Percentiles rank a stretch among this genome's conserved stretches.
Evolutionary conservation across 371 early-diverging fungal species (phyloP).

Genomic region (Nematocida ausubeli): DNA sequence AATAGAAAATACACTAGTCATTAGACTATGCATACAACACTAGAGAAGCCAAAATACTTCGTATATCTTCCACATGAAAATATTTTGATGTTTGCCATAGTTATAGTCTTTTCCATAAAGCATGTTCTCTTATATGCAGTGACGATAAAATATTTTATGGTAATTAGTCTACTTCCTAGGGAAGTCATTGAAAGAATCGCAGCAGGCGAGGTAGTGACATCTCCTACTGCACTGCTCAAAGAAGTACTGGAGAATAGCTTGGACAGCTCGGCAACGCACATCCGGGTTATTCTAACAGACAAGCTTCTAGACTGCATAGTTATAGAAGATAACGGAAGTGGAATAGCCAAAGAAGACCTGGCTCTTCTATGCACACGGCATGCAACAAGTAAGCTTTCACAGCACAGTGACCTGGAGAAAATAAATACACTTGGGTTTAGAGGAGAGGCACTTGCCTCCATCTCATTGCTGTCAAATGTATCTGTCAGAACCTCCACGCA

Average conservation of each 20-base stretch:
- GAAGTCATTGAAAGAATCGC: conserved; percentile 64
- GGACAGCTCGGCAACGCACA: conserved; percentile 81
- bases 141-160: conserved; percentile 12
- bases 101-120: not conserved
- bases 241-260: conserved; percentile 92
- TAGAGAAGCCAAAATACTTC: too few species aligned
- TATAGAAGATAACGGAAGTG: conserved; percentile 90
- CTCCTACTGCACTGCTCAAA: conserved; percentile 81
- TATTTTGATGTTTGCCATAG: too few species aligned
- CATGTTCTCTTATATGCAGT: not conserved
- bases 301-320: conserved; percentile 81
- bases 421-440: conserved; percentile 92
- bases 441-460: conserved; percentile 94
- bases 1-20: too few species aligned
- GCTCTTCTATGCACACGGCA: conserved; percentile 80
- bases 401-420: conserved; percentile 76
- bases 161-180: conserved; percentile 60
- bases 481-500: conserved; percentile 70
- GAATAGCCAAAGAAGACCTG: conserved; percentile 76
- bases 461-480: conserved; percentile 82
- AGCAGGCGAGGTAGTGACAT: conserved; percentile 68
- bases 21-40: too few species aligned
- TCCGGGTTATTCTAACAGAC: conserved; percentile 75
- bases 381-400: conserved; percentile 83
- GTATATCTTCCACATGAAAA: too few species aligned